A percentile compares a stretch with the other conserved stretches of the same genome.
These are phyloP conservation scores for Coemansia sp. DNA, from an alignment of 192 early-diverging fungal species.

Conservation along the genomic window DNA sequence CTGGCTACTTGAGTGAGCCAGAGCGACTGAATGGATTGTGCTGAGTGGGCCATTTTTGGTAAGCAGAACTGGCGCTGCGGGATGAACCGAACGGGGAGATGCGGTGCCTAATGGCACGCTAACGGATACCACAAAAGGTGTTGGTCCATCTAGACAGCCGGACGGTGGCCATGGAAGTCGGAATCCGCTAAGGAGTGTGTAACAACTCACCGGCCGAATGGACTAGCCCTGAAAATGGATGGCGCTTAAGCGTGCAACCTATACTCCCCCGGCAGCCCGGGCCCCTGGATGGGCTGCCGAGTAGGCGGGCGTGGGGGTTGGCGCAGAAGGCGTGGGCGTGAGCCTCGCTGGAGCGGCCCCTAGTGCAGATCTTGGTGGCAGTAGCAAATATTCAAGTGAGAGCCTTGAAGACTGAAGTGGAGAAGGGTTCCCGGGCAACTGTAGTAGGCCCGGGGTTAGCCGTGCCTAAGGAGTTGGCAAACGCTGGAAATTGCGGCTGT, in stretches of 20 bases:
- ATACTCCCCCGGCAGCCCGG: conserved; percentile 64
- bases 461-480: conserved; percentile 74
- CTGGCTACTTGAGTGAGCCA: conserved; percentile 67
- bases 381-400: conserved; percentile 80
- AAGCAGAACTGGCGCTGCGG: conserved; percentile 86
- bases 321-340: conserved; percentile 64
- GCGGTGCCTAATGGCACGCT: conserved; percentile 70
- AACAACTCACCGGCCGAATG: conserved; percentile 60
- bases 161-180: conserved; percentile 83
- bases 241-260: conserved; percentile 74
- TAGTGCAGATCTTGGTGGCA: conserved; percentile 80
- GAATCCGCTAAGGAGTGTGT: conserved; percentile 76
- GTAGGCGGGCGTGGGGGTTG: conserved; percentile 76
- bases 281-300: conserved; percentile 52
- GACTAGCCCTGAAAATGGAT: conserved; percentile 75
- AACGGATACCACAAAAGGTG: conserved; percentile 80
- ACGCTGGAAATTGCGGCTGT: conserved; percentile 24
- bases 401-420: conserved; percentile 84
- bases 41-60: conserved; percentile 89
- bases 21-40: conserved; percentile 67
- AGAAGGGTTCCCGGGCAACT: conserved; percentile 75
- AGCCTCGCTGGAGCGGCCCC: conserved; percentile 63
- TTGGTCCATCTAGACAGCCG: conserved; percentile 79
- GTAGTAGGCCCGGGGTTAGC: conserved; percentile 73
- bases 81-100: conserved; percentile 80